A percentile compares a stretch with the other conserved stretches of the same genome.
phyloP scores from a whole-genome alignment of 371 early-diverging fungal genomes.

The Massospora cicadina region DNA sequence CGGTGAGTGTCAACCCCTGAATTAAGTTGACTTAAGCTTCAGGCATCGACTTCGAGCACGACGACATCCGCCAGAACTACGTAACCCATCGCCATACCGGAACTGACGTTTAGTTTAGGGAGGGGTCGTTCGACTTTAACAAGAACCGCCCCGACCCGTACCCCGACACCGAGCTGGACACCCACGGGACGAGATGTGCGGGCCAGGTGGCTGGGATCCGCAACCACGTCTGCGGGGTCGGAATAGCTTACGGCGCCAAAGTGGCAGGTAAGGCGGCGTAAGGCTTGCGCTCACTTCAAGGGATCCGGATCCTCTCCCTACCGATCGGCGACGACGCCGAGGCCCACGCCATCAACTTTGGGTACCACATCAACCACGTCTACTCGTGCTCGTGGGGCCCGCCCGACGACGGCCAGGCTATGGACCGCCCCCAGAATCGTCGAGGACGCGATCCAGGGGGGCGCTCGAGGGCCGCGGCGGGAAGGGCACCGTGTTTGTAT shows the following conservation, averaged over 20 bases:
- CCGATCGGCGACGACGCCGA: constrained; percentile 78
- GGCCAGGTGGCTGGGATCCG: constrained; percentile 85
- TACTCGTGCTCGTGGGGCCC: constrained; percentile 95
- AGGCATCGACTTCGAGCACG: constrained; percentile 52
- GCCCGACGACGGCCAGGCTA: constrained; percentile 68
- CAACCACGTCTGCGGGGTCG: constrained; percentile 89
- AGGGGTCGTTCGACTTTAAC: constrained; percentile 89
- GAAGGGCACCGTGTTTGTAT: constrained; percentile 76
- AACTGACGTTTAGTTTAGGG: constrained; percentile 31
- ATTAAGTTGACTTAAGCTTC: not conserved
- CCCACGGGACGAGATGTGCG: constrained; percentile 93
- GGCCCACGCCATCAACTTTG: constrained; percentile 72
- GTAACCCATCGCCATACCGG: constrained; percentile 27
- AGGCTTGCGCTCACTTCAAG: constrained; percentile 15
- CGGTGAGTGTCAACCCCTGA: constrained; percentile 23
- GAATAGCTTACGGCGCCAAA: constrained; percentile 74
- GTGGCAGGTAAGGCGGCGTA: constrained; percentile 42
- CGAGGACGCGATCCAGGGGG: constrained; percentile 60
- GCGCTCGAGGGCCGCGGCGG: constrained; percentile 71
- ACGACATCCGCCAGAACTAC: constrained; percentile 76
- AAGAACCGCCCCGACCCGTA: constrained; percentile 52
- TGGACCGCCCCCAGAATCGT: constrained; percentile 78
- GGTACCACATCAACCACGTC: constrained; percentile 69
- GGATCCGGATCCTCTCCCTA: constrained; percentile 80
- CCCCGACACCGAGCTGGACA: constrained; percentile 61